phyloP scores from a whole-genome alignment of 176 grass and related monocot species.

The Triticum dicoccoides region DNA sequence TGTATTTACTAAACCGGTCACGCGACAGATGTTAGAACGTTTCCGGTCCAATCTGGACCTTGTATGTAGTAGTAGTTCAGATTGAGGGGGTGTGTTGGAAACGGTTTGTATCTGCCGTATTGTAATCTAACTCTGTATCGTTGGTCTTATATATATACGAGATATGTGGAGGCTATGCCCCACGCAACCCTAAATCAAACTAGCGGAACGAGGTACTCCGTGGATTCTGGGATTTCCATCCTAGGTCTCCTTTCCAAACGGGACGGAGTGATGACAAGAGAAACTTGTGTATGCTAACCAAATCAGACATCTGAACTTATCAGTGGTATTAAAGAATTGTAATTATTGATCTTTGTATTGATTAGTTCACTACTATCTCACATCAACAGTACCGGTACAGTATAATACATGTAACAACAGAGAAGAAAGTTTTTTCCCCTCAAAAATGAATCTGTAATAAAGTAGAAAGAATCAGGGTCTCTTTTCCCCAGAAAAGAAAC shows the following conservation, averaged over 20 bases:
- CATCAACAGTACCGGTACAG: neutral
- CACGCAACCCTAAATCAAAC: too few species aligned
- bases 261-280: neutral
- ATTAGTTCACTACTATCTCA: neutral
- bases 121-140: too few species aligned
- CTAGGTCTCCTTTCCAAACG: neutral
- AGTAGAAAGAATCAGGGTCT: neutral
- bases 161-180: too few species aligned
- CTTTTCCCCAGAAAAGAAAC: neutral
- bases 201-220: too few species aligned
- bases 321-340: neutral
- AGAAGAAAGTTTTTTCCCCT: neutral
- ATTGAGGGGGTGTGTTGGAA: too few species aligned
- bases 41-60: too few species aligned
- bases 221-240: too few species aligned
- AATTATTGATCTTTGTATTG: neutral
- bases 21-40: too few species aligned
- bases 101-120: too few species aligned
- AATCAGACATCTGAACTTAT: neutral
- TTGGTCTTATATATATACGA: too few species aligned
- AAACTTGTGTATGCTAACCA: neutral
- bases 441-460: neutral
- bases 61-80: too few species aligned
- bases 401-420: neutral
- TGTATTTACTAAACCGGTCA: too few species aligned